Percentiles rank a stretch among this genome's conserved stretches.
phyloP scores from a whole-genome alignment of 306 rosid species.

The Cicer judaicum region DNA sequence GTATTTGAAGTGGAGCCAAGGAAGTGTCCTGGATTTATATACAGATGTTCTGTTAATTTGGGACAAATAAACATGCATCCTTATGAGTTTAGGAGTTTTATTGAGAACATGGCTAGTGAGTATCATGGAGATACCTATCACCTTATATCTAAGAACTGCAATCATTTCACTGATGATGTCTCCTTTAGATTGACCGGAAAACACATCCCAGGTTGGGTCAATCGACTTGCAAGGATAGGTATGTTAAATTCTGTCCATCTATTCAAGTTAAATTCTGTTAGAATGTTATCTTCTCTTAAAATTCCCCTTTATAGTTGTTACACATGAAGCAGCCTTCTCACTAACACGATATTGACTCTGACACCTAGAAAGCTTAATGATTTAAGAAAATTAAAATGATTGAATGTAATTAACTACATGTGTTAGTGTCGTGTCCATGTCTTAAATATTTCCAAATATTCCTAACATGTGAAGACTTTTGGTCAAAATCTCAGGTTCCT shows the following conservation, averaged over 20 bases:
- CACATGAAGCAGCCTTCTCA: neutral
- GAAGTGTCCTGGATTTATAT: conserved; percentile 83
- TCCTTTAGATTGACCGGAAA: conserved; percentile 64
- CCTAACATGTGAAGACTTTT: too few species aligned
- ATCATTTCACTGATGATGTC: conserved; percentile 82
- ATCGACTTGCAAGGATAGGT: conserved; percentile 92
- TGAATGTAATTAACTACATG: too few species aligned
- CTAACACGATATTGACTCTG: too few species aligned
- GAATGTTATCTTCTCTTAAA: neutral
- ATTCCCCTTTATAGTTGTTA: neutral
- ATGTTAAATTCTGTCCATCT: neutral
- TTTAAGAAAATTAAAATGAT: too few species aligned
- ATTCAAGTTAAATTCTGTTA: neutral
- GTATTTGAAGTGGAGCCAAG: conserved; percentile 92
- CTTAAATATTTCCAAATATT: too few species aligned
- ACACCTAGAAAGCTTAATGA: too few species aligned
- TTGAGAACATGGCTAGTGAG: conserved; percentile 69
- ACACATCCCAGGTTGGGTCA: conserved; percentile 90
- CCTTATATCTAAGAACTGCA: conserved; percentile 92
- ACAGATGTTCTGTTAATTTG: conserved; percentile 66
- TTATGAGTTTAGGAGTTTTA: conserved; percentile 67
- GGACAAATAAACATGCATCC: conserved; percentile 59
- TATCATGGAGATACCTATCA: conserved; percentile 95
- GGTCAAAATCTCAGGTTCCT: conserved; percentile 63
- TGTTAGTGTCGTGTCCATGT: too few species aligned